Evolutionary conservation across 208 protist genomes (phyloP), one percentile per base, ranked within the genome.

Genomic region (Vickermania spadyakhi): DNA sequence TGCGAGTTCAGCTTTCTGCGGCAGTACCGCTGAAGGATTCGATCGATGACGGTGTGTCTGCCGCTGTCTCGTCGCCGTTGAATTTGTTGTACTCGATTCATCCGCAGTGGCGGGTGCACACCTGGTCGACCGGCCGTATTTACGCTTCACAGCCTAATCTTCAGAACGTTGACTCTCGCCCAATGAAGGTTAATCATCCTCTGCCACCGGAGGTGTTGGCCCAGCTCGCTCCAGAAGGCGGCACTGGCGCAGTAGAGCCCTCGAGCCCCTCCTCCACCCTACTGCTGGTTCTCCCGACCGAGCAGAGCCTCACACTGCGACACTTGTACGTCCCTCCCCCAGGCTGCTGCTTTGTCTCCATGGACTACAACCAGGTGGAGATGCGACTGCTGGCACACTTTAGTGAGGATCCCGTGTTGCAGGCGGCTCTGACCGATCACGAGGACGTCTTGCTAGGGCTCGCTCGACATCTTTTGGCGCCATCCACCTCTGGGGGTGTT

Each of bases 301-400:
- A 21, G 11, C 25, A 2, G 64, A 72, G n/a, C 67, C 84, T 41
- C 75, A 85, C 76, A 18, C 52, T 84, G 64, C 79, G 86, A 7
- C 73, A 88, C 63, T 62, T 93, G 5, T 89, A 81, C 66, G 58
- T 69, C 7, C 72, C 81, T 1, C 77, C 81, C 14, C 73, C 79
- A 3, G 86, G 75, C n/a, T 91, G 79, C 58, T 53, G 73, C 4
- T 66, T 90, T 21, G 25, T 86, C 3, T 86, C 84, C n/a, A 69
- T 94, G 51, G 87, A 91, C 63, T 91, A 77, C 56, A 87, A 91
- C 42, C 87, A 94, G 56, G 79, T 94, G 14, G 87, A 94, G 60
- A 62, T 91, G 29, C 84, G 84, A 25, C 69, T 94, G 2, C 66
- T 94, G 27, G 87, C 87, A 3, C 84, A 91, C 52, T 71, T 90